Percentiles rank a stretch among this genome's conserved stretches.
Evolutionary conservation across 2,329 filamentous ascomycete genomes (phyloP).

Genomic region (Alternaria triticina): DNA sequence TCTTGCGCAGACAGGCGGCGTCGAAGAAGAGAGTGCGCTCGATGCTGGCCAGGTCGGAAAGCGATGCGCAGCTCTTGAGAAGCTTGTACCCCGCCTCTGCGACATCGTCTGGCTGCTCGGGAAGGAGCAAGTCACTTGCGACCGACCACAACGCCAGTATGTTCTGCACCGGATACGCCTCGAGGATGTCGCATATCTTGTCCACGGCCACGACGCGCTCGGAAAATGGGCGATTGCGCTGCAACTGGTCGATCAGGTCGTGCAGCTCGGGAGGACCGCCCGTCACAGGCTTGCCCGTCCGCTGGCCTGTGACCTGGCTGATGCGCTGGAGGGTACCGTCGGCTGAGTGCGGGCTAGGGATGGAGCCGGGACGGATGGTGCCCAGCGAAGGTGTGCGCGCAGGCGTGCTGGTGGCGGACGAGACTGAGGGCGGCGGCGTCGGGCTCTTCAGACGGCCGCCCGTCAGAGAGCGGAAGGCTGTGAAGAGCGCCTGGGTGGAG

Average conservation of each 20-base stretch:
- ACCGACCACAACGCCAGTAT: constrained; percentile 46
- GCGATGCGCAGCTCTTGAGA: constrained; percentile 41
- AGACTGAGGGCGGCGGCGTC: constrained; percentile 39
- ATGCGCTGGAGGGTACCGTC: constrained; percentile 38
- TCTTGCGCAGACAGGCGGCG: constrained; percentile 37
- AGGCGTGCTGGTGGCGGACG: constrained; percentile 39
- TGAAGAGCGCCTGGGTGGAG: constrained; percentile 47
- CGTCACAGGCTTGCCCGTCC: constrained; percentile 26
- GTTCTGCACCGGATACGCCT: constrained; percentile 46
- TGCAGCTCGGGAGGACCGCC: constrained; percentile 49
- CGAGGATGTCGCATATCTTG: constrained; percentile 43
- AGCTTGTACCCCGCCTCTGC: constrained; percentile 44
- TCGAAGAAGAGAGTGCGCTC: constrained; percentile 50
- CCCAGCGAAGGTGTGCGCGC: constrained; percentile 38
- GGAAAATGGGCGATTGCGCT: constrained; percentile 28
- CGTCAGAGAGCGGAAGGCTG: constrained; percentile 47
- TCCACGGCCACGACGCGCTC: constrained; percentile 42
- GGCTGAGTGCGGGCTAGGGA: constrained; percentile 30
- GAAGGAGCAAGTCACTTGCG: constrained; percentile 47
- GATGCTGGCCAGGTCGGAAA: constrained; percentile 41
- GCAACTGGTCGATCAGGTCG: constrained; percentile 40
- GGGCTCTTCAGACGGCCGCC: constrained; percentile 44
- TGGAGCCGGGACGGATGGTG: constrained; percentile 25
- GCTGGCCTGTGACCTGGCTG: constrained; percentile 28
- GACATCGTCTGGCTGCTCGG: constrained; percentile 42